phyloP scores from a whole-genome alignment of 306 rosid species.

The Rubus parviflorus region DNA sequence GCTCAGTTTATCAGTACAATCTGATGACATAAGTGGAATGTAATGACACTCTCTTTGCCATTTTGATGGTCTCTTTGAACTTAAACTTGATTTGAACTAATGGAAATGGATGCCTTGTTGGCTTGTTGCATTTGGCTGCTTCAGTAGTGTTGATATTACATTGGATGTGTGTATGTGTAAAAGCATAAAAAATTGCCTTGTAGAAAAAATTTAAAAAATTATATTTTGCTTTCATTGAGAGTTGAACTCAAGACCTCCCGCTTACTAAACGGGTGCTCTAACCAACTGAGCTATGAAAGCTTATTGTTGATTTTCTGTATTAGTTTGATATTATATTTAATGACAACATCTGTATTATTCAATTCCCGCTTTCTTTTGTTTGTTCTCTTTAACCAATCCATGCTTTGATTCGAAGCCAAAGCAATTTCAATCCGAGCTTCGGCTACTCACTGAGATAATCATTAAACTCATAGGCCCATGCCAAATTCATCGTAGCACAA shows the following conservation, averaged over 20 bases:
- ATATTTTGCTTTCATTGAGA: conserved; percentile 54
- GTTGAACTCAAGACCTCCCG: conserved; percentile 84
- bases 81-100: neutral
- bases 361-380: neutral
- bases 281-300: conserved; percentile 79
- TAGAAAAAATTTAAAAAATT: neutral
- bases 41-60: neutral
- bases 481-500: neutral
- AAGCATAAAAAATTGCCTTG: neutral
- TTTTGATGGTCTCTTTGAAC: neutral
- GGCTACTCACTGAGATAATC: neutral
- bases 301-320: neutral
- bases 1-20: conserved; percentile 6
- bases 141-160: neutral
- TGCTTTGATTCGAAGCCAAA: neutral
- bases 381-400: neutral
- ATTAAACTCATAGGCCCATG: neutral
- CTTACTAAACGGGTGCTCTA: conserved; percentile 89
- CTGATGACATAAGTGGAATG: conserved; percentile 8
- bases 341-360: no score
- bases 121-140: neutral
- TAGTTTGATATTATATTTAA: no score
- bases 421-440: neutral
- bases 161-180: neutral
- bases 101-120: no score